Conservation (phyloP, 768 basidiomycete genomes). For the Suillus sp. region DNA sequence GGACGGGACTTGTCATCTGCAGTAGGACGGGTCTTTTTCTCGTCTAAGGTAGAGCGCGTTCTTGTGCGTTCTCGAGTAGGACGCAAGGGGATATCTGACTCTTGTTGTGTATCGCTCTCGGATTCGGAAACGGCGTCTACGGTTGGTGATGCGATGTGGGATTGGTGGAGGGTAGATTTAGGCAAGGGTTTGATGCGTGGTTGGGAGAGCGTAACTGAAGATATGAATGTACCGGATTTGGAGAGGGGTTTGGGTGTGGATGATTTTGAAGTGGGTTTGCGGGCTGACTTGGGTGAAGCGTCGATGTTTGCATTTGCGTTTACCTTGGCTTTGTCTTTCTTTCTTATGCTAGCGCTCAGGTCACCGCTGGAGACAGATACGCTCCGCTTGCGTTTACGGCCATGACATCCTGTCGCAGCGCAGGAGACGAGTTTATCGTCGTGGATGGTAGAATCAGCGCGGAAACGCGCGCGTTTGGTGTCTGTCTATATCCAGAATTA, state of each 20-base stretch:
- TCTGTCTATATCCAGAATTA: constrained; percentile 52
- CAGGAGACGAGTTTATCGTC: constrained; percentile 74
- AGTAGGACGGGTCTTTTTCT: constrained; percentile 19
- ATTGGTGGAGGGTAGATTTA: constrained; percentile 11
- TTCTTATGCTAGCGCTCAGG: constrained; percentile 19
- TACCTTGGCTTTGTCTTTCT: constrained; percentile 14
- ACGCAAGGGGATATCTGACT: constrained; percentile 6
- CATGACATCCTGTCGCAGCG: constrained; percentile 54
- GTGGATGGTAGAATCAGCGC: constrained; percentile 65
- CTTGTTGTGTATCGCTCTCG: constrained; percentile 24
- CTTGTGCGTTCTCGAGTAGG: constrained; percentile 28
- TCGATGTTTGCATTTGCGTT: constrained; percentile 7
- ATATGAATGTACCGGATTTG: constrained; percentile 6
- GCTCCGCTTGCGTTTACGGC: constrained; percentile 31
- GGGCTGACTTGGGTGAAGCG: constrained; percentile 16
- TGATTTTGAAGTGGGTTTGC: constrained; percentile 13
- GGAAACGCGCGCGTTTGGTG: constrained; percentile 73
- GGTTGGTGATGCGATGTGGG: constrained; percentile 6
- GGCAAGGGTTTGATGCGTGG: constrained; percentile 7
- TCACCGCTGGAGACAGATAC: constrained; percentile 28
- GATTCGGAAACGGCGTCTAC: constrained; percentile 23
- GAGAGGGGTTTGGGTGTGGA: constrained; percentile 19
- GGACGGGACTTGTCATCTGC: constrained; percentile 24
- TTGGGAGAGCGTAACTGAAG: constrained; percentile 8
- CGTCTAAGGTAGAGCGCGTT: constrained; percentile 25